Evolutionary conservation across 179 eudicot species (phyloP).

Genomic region (Drosera spatulata): DNA sequence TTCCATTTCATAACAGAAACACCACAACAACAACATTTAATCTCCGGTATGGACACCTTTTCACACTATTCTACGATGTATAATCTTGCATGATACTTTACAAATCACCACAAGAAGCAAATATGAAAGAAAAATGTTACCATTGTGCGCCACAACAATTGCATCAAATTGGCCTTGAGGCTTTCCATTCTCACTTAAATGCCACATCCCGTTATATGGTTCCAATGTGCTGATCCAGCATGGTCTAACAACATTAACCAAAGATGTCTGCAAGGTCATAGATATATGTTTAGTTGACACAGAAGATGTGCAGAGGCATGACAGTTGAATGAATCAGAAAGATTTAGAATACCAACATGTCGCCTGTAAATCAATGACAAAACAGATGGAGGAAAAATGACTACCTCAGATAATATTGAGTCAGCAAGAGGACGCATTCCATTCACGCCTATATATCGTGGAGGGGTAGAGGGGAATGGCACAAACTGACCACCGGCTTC

Average conservation of each 20-base stretch:
- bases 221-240: constrained; percentile 92
- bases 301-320: background rate
- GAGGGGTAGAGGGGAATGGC: constrained; percentile 48
- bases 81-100: background rate
- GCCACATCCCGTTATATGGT: constrained; percentile 92
- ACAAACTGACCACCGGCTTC: constrained; percentile 61
- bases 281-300: background rate
- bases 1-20: background rate
- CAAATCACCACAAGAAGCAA: constrained; percentile 1
- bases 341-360: background rate
- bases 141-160: constrained; percentile 89
- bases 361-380: too few relatives aligned
- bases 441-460: constrained; percentile 59
- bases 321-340: background rate
- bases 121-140: constrained; percentile 21
- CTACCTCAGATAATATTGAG: constrained; percentile 69
- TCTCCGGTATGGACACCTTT: background rate
- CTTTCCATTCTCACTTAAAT: constrained; percentile 73
- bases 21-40: background rate
- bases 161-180: constrained; percentile 69
- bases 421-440: constrained; percentile 97
- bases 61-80: background rate
- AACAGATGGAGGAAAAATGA: background rate
- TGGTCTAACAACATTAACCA: constrained; percentile 70
- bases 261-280: constrained; percentile 31